phyloP scores from a whole-genome alignment of 2,329 filamentous ascomycete species.

The Exophiala bonariae region DNA sequence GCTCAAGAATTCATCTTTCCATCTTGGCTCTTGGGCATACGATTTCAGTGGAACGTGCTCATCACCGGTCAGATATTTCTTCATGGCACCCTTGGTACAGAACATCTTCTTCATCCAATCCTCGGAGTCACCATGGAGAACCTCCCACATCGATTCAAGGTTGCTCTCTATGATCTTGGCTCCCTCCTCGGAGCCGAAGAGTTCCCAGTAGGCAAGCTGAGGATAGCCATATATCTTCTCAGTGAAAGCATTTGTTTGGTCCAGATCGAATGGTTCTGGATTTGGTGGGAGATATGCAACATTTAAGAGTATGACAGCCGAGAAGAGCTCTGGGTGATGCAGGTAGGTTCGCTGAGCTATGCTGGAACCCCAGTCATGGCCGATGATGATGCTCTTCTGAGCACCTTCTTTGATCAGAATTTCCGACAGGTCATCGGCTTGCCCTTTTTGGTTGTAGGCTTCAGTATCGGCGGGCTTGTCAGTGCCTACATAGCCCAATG shows the following conservation, averaged over 20 bases:
- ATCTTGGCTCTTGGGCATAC: conserved; percentile 35
- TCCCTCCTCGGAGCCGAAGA: conserved; percentile 44
- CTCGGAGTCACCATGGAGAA: conserved; percentile 34
- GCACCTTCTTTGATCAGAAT: conserved; percentile 43
- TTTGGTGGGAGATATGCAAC: conserved; percentile 42
- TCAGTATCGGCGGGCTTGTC: conserved; percentile 42
- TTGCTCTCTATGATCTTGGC: conserved; percentile 39
- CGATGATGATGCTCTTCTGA: conserved; percentile 41
- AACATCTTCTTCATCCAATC: conserved; percentile 39
- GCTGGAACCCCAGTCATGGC: conserved; percentile 52
- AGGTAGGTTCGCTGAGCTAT: conserved; percentile 44
- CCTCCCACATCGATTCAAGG: conserved; percentile 39
- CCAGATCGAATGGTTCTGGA: conserved; percentile 37
- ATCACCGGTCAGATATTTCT: conserved; percentile 27
- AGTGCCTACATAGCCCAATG: conserved; percentile 42
- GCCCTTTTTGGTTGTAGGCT: conserved; percentile 38
- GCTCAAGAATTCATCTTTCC: conserved; percentile 36
- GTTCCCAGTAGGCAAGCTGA: conserved; percentile 47
- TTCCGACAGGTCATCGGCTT: conserved; percentile 40
- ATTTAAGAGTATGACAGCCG: conserved; percentile 45
- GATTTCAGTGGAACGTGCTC: conserved; percentile 32
- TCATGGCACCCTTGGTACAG: conserved; percentile 38
- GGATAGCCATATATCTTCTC: conserved; percentile 39
- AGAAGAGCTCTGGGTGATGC: conserved; percentile 41
- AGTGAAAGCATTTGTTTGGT: conserved; percentile 33